phyloP scores from a whole-genome alignment of 306 rosid species.

The Erythrophleum fordii region DNA sequence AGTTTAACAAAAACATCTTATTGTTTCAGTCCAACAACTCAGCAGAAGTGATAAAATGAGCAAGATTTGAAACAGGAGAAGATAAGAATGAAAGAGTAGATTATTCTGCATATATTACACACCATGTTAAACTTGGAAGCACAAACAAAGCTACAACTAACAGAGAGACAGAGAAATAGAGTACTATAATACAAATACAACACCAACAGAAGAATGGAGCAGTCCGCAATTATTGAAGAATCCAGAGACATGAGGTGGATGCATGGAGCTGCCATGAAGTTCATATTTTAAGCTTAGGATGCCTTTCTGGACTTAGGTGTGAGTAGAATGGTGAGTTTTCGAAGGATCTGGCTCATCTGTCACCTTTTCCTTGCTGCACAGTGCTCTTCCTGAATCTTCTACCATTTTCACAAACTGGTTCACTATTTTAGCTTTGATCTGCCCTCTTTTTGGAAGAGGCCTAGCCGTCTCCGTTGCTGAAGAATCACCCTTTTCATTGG shows the following conservation, averaged over 20 bases:
- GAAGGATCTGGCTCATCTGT: conserved; percentile 37
- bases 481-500: conserved; percentile 35
- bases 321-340: conserved; percentile 23
- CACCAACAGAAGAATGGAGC: not conserved
- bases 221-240: not conserved
- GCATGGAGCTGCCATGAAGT: conserved; percentile 5
- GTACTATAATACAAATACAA: conserved; percentile 18
- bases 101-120: conserved; percentile 3
- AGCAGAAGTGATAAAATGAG: not conserved
- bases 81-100: not conserved
- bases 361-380: conserved; percentile 46
- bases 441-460: conserved; percentile 70
- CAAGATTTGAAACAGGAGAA: not conserved
- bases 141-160: not conserved
- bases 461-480: conserved; percentile 29
- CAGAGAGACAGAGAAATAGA: conserved; percentile 4
- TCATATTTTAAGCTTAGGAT: not conserved
- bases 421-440: conserved; percentile 60
- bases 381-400: conserved; percentile 43
- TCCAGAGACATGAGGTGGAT: conserved; percentile 1
- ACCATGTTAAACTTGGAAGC: conserved; percentile 10
- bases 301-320: conserved; percentile 4
- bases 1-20: not conserved
- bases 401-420: conserved; percentile 37
- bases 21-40: not conserved